These are phyloP conservation scores for Phyllostachys edulis DNA, from an alignment of 176 grass and related monocot genomes.

Conservation along the genomic window DNA sequence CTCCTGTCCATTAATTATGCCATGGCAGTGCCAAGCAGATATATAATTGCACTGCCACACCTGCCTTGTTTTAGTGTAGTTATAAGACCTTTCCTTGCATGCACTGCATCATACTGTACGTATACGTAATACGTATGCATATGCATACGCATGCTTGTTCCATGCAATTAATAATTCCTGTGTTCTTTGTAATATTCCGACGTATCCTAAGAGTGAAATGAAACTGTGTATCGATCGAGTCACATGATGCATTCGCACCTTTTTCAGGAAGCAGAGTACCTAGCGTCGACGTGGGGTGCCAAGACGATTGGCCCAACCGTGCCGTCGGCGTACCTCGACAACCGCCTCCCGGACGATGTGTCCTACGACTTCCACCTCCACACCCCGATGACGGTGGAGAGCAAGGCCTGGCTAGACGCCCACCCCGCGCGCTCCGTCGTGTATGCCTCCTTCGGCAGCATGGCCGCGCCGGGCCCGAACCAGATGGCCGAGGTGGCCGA, in stretches of 20 bases:
- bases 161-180: no score
- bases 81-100: no score
- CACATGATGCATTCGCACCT: neutral
- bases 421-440: constrained; percentile 29
- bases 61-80: no score
- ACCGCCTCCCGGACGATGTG: constrained; percentile 21
- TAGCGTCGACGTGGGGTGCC: constrained; percentile 50
- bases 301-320: constrained; percentile 83
- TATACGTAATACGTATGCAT: no score
- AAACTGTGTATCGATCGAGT: no score
- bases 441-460: constrained; percentile 73
- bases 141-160: no score
- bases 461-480: neutral
- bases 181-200: no score
- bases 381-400: neutral
- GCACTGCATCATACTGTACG: no score
- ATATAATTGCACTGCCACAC: no score
- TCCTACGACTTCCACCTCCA: constrained; percentile 20
- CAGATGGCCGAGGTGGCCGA: constrained; percentile 46
- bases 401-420: constrained; percentile 40
- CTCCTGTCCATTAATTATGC: no score
- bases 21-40: no score
- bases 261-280: constrained; percentile 54
- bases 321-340: constrained; percentile 52
- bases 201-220: no score